Evolutionary conservation across 108 stramenopile genomes (phyloP).

Genomic region (Schizochytrium sp.): DNA sequence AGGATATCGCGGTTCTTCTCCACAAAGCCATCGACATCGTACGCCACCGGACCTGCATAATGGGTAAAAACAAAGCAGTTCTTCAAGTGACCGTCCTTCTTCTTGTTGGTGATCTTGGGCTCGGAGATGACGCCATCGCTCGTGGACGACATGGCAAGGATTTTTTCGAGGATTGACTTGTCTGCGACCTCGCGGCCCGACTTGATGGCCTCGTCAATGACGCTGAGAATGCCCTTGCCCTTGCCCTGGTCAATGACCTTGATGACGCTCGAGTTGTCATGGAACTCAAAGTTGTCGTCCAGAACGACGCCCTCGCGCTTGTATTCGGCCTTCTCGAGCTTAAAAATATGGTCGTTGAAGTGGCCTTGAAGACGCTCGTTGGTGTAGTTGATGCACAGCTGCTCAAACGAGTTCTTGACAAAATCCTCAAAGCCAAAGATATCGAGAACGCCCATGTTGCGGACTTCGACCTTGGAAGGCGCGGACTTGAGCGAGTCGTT

Average conservation of each 20-base stretch:
- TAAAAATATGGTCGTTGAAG: slow-evolving; percentile 54
- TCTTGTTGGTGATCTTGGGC: neutral
- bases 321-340: slow-evolving; percentile 46
- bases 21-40: slow-evolving; percentile 61
- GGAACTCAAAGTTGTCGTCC: slow-evolving; percentile 35
- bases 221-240: slow-evolving; percentile 35
- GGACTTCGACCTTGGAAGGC: neutral
- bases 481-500: slow-evolving; percentile 37
- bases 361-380: slow-evolving; percentile 53
- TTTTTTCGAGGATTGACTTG: slow-evolving; percentile 14
- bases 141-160: neutral
- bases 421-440: slow-evolving; percentile 97
- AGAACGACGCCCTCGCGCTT: slow-evolving; percentile 35
- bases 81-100: neutral
- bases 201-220: slow-evolving; percentile 57
- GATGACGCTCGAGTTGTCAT: slow-evolving; percentile 44
- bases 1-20: slow-evolving; percentile 84
- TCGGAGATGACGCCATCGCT: slow-evolving; percentile 28
- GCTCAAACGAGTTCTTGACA: slow-evolving; percentile 58
- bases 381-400: slow-evolving; percentile 57
- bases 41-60: slow-evolving; percentile 75
- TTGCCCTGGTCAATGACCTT: slow-evolving; percentile 46
- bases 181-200: slow-evolving; percentile 39
- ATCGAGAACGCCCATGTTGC: slow-evolving; percentile 53
- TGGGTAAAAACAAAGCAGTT: slow-evolving; percentile 46